Base-by-base conservation (phyloP, 441 rosid species). In the Erodium texanum region DNA sequence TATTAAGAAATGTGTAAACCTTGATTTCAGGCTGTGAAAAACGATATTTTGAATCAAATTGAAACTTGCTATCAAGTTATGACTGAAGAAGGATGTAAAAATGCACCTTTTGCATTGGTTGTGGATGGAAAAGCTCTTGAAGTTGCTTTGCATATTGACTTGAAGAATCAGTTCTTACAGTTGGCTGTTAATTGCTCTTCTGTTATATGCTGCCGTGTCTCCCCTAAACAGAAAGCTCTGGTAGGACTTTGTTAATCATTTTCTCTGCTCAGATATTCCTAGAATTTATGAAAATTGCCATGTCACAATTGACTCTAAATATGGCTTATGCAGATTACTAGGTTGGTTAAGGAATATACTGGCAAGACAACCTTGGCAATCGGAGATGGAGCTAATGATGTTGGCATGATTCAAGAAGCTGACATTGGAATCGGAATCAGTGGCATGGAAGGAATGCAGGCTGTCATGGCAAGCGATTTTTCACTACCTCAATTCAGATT, bases 341-440 rank as follows among this genome's bases (percentile, higher is more conserved):
- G 97, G 72, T 74, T 90, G 72, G 96, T 92, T 5, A 90, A 92
- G 79, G 75, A 45, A 36, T 84, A 81, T 79, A 85, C 88, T 0
- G 89, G 89, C 24, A 83, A 78, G 43, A 86, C 96, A 77, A 89
- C 90, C 19, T 79, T 90, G 67, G 96, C 93, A 8, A 84, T 92
- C 61, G 97, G 98, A 16, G 98, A 92, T 79, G 95, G 98, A 11
- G 98, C 97, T 16, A 92, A 89, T 45, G 98, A 92, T 78, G 98
- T 92, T 15, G 98, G 98, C 22, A 92, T 92, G 98, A 95, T 92
- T 70, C 98, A 92, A 80, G 98, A 92, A 82, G 98, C 98, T 12
- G 98, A 92, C 67, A 89, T 92, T 3, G 96, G 98, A 58, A 76
- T 92, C 18, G 96, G 98, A 70, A 92, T 92, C 78, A 92, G 98